A percentile compares a stretch with the other conserved stretches of the same genome.
Conservation (phyloP, 2,329 filamentous ascomycete species). For the Stylonectria norvegica region DNA sequence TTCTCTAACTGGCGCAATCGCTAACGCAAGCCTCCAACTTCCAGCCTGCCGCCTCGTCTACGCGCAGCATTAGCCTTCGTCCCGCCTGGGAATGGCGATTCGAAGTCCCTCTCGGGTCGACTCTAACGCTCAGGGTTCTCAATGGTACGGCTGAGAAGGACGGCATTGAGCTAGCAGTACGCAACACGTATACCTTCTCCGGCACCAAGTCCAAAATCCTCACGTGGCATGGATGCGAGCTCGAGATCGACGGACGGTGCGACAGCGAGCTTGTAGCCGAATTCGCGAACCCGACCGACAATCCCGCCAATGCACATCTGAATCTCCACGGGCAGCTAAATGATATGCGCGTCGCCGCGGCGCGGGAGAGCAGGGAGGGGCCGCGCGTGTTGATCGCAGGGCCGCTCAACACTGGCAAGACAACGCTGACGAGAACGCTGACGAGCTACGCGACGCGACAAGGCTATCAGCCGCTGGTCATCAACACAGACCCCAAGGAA, state of each 20-base stretch:
- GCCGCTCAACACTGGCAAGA: constrained; percentile 76
- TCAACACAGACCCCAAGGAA: constrained; percentile 82
- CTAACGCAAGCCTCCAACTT: constrained; percentile 15
- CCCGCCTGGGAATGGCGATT: constrained; percentile 77
- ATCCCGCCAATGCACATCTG: constrained; percentile 73
- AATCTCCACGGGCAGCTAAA: constrained; percentile 89
- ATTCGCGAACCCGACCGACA: constrained; percentile 68
- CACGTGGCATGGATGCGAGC: constrained; percentile 84
- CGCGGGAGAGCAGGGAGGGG: constrained; percentile 49
- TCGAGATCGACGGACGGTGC: constrained; percentile 68
- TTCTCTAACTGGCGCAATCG: background rate
- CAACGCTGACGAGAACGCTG: constrained; percentile 71
- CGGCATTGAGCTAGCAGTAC: constrained; percentile 84
- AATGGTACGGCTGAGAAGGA: constrained; percentile 89
- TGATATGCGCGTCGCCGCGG: constrained; percentile 62
- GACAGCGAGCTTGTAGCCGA: constrained; percentile 57
- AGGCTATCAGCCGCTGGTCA: constrained; percentile 71
- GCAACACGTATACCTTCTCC: constrained; percentile 75
- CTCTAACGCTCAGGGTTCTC: constrained; percentile 58
- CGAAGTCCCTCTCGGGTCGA: constrained; percentile 55
- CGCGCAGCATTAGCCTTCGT: constrained; percentile 50
- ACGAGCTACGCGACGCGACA: constrained; percentile 74
- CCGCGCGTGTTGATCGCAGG: constrained; percentile 85
- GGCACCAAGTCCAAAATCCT: constrained; percentile 84
- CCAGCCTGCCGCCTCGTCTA: constrained; percentile 38